A percentile compares a stretch with the other conserved stretches of the same genome.
Conservation (phyloP, 2,329 filamentous ascomycete species). For the Chaetomium sp. region DNA sequence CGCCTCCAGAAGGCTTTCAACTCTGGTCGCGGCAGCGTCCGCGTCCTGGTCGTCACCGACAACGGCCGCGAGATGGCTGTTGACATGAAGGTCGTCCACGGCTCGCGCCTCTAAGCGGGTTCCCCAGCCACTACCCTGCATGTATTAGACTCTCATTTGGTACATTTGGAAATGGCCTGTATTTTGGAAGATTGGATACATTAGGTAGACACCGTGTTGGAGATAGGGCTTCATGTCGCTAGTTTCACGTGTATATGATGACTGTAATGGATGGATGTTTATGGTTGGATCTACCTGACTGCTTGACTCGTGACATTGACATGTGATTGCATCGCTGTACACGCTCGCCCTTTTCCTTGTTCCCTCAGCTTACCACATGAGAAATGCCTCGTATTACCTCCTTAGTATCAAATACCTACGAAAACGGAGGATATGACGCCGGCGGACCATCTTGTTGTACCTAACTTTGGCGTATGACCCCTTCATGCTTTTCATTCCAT, state of each 20-base stretch:
- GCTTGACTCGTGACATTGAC: not conserved
- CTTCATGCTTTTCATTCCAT: too few relatives aligned
- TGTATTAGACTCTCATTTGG: constrained; percentile 15
- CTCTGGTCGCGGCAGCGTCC: constrained; percentile 88
- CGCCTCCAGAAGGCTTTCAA: constrained; percentile 84
- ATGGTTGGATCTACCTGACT: not conserved
- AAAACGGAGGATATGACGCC: too few relatives aligned
- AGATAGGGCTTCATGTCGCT: constrained; percentile 26
- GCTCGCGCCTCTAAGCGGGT: constrained; percentile 61
- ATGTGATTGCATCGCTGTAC: not conserved
- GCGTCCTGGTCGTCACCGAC: constrained; percentile 94
- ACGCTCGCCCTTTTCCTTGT: too few relatives aligned
- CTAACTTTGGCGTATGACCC: too few relatives aligned
- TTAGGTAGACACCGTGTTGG: constrained; percentile 23
- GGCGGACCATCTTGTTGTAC: too few relatives aligned
- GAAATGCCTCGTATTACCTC: too few relatives aligned
- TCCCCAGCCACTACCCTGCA: not conserved
- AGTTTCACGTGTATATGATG: constrained; percentile 36
- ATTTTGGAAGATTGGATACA: constrained; percentile 33
- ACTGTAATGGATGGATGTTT: constrained; percentile 37
- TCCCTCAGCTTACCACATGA: too few relatives aligned
- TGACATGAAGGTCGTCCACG: constrained; percentile 98
- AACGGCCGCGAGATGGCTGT: constrained; percentile 91
- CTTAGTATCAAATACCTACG: too few relatives aligned
- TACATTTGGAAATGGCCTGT: constrained; percentile 26